A percentile compares a stretch with the other conserved stretches of the same genome.
phyloP scores from a whole-genome alignment of 2,329 filamentous ascomycete species.

The Aspergillaceae sp. region DNA sequence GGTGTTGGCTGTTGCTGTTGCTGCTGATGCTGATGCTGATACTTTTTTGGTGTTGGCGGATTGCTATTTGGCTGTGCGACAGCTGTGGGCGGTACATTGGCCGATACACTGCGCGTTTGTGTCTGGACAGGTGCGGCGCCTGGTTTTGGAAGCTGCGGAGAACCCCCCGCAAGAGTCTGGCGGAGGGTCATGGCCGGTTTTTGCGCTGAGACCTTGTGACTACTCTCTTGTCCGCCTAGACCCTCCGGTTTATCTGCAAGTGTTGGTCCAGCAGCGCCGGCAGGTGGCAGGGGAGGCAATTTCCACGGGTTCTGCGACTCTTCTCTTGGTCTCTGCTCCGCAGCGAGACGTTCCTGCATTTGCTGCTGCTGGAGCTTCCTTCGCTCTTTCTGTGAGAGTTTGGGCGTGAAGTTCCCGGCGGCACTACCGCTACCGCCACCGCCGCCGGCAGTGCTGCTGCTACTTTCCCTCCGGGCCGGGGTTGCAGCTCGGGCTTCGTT shows the following conservation, averaged over 20 bases:
- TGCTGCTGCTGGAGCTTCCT: conserved; percentile 72
- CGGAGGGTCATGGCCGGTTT: conserved; percentile 51
- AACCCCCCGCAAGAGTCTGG: conserved; percentile 48
- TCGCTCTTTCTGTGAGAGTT: conserved; percentile 83
- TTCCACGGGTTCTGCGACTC: conserved; percentile 56
- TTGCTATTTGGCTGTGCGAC: too few relatives aligned
- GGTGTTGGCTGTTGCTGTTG: conserved; percentile 17
- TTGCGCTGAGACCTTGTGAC: conserved; percentile 18
- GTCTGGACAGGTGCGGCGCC: conserved; percentile 36
- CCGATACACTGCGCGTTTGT: conserved; percentile 32
- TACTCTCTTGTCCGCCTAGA: conserved; percentile 4
- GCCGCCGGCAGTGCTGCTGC: conserved; percentile 10
- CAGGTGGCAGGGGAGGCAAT: conserved; percentile 20
- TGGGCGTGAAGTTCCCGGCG: conserved; percentile 37
- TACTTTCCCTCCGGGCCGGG: conserved; percentile 27
- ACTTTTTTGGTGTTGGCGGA: conserved; percentile 34
- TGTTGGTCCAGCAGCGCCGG: neutral
- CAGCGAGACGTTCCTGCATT: conserved; percentile 33
- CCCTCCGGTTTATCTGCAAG: conserved; percentile 4
- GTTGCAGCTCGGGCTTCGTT: conserved; percentile 12
- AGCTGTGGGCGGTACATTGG: conserved; percentile 4
- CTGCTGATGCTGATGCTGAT: conserved; percentile 11
- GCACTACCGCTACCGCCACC: too few relatives aligned
- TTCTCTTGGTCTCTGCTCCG: conserved; percentile 28
- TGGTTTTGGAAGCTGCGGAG: conserved; percentile 19